Percentiles rank a stretch among this genome's conserved stretches.
phyloP scores from a whole-genome alignment of 371 early-diverging fungal genomes.

The Mucor piriformis region DNA sequence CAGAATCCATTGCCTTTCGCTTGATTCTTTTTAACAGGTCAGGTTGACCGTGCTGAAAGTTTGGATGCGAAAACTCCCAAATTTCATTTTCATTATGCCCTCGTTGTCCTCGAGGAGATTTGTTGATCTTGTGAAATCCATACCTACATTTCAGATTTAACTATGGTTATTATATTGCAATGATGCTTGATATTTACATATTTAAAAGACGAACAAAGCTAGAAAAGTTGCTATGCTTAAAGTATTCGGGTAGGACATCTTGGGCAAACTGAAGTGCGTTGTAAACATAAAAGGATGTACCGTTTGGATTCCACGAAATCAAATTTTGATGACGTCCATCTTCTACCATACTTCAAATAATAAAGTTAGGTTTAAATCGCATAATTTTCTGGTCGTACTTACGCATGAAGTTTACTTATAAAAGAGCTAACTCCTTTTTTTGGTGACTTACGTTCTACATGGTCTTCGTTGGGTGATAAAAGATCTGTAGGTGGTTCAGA shows the following conservation, averaged over 20 bases:
- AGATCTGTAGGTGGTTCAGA: constrained; percentile 13
- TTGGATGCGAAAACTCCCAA: constrained; percentile 56
- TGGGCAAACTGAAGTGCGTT: constrained; percentile 84
- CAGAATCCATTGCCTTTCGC: constrained; percentile 72
- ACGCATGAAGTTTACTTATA: constrained; percentile 23
- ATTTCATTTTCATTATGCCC: constrained; percentile 66
- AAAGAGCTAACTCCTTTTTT: constrained; percentile 26
- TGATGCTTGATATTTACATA: constrained; percentile 37
- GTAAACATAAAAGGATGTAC: constrained; percentile 86
- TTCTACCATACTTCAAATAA: constrained; percentile 63
- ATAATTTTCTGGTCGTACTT: background rate
- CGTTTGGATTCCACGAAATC: constrained; percentile 81
- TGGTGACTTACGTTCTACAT: constrained; percentile 11
- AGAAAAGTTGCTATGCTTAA: constrained; percentile 67
- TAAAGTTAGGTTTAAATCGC: background rate
- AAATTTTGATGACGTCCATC: constrained; percentile 72
- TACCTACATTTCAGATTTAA: constrained; percentile 30
- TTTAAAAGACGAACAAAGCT: constrained; percentile 66
- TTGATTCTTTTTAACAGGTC: constrained; percentile 49
- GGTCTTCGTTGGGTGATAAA: constrained; percentile 13
- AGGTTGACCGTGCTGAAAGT: constrained; percentile 49
- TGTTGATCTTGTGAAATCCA: constrained; percentile 65
- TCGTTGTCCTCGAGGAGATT: constrained; percentile 66
- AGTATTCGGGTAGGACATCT: constrained; percentile 72
- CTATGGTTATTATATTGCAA: background rate